A percentile compares a stretch with the other conserved stretches of the same genome.
Evolutionary conservation across 225 moss, liverwort and hornwort species (phyloP).

Genomic region (Anthoceros angustus): DNA sequence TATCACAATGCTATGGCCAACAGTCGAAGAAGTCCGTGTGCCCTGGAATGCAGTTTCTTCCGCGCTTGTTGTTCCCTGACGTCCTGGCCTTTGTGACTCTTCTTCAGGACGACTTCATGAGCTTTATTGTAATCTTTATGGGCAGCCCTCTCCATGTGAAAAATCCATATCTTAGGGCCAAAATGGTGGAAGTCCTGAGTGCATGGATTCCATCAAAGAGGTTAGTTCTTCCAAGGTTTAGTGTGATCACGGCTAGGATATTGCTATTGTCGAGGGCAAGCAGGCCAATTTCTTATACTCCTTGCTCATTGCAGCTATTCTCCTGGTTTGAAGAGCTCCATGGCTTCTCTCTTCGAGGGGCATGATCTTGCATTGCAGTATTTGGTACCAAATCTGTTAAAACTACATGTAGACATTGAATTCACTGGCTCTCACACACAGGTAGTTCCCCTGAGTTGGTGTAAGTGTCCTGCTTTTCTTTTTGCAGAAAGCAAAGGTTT

Average conservation of each 20-base stretch:
- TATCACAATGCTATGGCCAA: no score
- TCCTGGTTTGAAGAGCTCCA: slow-evolving; percentile 38
- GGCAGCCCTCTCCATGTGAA: slow-evolving; percentile 92
- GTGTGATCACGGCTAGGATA: slow-evolving; percentile 4
- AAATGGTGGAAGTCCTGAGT: slow-evolving; percentile 97
- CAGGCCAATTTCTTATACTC: not conserved
- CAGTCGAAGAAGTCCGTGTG: no score
- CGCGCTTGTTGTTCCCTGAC: not conserved
- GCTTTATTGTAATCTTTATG: slow-evolving; percentile 99
- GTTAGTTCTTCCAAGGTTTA: slow-evolving; percentile 11
- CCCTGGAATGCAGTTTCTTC: not conserved
- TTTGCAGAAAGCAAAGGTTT: no score
- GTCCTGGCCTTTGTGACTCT: not conserved
- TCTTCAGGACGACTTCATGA: slow-evolving; percentile 96
- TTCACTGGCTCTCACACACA: slow-evolving; percentile 97
- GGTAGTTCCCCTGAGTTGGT: slow-evolving; percentile 18
- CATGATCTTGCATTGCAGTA: slow-evolving; percentile 89
- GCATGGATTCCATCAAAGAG: slow-evolving; percentile 73
- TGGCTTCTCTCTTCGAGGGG: slow-evolving; percentile 82
- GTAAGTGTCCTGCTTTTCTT: not conserved
- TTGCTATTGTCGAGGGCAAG: not conserved
- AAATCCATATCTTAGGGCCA: slow-evolving; percentile 89
- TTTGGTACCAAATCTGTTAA: slow-evolving; percentile 91
- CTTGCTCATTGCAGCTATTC: slow-evolving; percentile 36
- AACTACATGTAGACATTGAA: slow-evolving; percentile 93